These are phyloP conservation scores for Glaciozyma antarctica DNA, from an alignment of 768 basidiomycete species.

Conservation along the genomic window DNA sequence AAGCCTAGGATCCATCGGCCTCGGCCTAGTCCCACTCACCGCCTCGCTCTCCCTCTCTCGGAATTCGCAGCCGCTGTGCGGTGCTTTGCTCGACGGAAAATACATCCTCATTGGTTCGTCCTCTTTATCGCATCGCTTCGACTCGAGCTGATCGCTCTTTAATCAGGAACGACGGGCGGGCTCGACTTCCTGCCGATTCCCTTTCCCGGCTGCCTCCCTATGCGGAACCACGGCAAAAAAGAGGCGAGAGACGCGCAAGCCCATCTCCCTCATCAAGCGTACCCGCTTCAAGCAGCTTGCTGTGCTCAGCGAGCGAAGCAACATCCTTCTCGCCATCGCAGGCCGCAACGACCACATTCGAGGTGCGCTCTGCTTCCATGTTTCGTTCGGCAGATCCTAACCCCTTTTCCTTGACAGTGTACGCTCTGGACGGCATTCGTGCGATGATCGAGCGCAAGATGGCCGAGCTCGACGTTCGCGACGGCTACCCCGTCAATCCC, in stretches of 20 bases:
- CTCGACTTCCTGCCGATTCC: conserved; percentile 35
- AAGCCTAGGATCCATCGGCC: conserved; percentile 13
- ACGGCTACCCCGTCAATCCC: conserved; percentile 20
- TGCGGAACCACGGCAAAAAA: conserved; percentile 18
- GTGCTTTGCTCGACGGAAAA: conserved; percentile 33
- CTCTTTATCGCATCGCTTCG: background rate
- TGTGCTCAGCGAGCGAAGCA: conserved; percentile 30
- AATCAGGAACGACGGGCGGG: conserved; percentile 25
- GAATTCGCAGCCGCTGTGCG: conserved; percentile 31
- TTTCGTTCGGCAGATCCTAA: background rate
- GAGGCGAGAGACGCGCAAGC: conserved; percentile 26
- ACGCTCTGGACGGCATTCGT: conserved; percentile 34
- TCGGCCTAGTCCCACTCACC: conserved; percentile 23
- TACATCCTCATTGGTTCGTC: conserved; percentile 33
- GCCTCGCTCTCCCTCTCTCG: conserved; percentile 12
- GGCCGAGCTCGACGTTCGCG: conserved; percentile 14
- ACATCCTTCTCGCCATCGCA: conserved; percentile 35
- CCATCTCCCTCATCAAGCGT: conserved; percentile 33
- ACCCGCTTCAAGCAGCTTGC: conserved; percentile 32
- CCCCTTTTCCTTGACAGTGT: conserved; percentile 5
- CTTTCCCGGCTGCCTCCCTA: conserved; percentile 23
- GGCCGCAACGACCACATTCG: conserved; percentile 34
- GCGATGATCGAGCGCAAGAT: conserved; percentile 34
- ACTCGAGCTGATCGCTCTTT: background rate
- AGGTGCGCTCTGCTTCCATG: conserved; percentile 1